Evolutionary conservation across 2,329 filamentous ascomycete genomes (phyloP).

Genomic region (Penicillium sp.): DNA sequence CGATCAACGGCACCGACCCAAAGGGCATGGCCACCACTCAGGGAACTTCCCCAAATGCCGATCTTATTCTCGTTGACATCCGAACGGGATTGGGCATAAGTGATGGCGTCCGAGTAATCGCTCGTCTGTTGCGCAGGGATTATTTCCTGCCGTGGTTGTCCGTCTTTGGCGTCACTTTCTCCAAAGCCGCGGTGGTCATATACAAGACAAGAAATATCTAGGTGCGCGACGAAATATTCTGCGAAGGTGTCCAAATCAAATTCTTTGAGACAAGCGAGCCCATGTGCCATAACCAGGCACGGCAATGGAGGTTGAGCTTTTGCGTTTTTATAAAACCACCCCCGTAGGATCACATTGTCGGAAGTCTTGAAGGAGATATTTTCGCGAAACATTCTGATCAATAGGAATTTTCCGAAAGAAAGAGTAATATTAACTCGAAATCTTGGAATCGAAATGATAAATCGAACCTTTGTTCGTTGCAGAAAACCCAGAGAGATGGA

Average conservation of each 20-base stretch:
- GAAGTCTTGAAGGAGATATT: neutral
- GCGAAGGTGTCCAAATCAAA: neutral
- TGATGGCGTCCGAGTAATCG: slow-evolving; percentile 42
- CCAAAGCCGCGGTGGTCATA: slow-evolving; percentile 7
- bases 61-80: slow-evolving; percentile 35
- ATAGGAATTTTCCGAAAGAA: no score
- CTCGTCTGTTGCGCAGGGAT: slow-evolving; percentile 30
- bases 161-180: slow-evolving; percentile 25
- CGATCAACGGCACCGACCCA: slow-evolving; percentile 40
- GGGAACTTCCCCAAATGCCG: slow-evolving; percentile 40
- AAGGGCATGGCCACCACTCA: slow-evolving; percentile 43
- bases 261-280: neutral
- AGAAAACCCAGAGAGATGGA: no score
- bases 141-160: slow-evolving; percentile 28
- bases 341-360: slow-evolving; percentile 1
- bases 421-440: no score
- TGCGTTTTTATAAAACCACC: neutral
- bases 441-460: no score
- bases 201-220: neutral
- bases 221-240: neutral
- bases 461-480: no score
- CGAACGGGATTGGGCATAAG: slow-evolving; percentile 32
- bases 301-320: neutral
- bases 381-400: neutral
- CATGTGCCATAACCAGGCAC: slow-evolving; percentile 2